phyloP scores from a whole-genome alignment of 768 basidiomycete genomes.

The Vishniacozyma victoriae region DNA sequence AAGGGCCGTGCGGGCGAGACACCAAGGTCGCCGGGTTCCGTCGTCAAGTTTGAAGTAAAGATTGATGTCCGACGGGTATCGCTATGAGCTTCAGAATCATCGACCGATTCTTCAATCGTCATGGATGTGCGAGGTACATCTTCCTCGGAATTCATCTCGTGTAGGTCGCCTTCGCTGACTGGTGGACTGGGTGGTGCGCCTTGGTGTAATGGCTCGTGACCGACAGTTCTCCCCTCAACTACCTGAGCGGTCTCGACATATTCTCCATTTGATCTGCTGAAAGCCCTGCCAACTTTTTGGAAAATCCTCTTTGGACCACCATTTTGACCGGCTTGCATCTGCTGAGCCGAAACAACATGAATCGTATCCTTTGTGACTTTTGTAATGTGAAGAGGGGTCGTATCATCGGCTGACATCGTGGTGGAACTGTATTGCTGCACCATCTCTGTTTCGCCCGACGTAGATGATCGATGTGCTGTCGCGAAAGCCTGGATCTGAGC shows the following conservation, averaged over 20 bases:
- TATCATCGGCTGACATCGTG: neutral
- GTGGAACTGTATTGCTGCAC: slow-evolving; percentile 1
- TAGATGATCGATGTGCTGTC: neutral
- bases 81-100: slow-evolving; percentile 3
- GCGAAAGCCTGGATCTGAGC: slow-evolving; percentile 23
- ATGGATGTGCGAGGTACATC: neutral
- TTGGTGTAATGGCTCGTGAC: slow-evolving; percentile 3
- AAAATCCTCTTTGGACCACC: slow-evolving; percentile 9
- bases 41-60: slow-evolving; percentile 10
- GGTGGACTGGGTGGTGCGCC: slow-evolving; percentile 43
- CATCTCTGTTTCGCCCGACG: slow-evolving; percentile 3
- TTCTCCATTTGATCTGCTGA: slow-evolving; percentile 3
- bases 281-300: slow-evolving; percentile 25
- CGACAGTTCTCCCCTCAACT: neutral
- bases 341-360: slow-evolving; percentile 12
- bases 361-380: slow-evolving; percentile 38
- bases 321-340: neutral
- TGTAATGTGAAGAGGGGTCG: slow-evolving; percentile 36
- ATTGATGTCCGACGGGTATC: slow-evolving; percentile 2
- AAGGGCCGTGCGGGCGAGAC: neutral
- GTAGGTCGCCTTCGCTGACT: slow-evolving; percentile 29
- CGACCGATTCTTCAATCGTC: neutral
- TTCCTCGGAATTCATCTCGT: neutral
- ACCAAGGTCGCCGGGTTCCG: slow-evolving; percentile 14
- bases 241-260: neutral